Evolutionary conservation across 768 basidiomycete species (phyloP), one percentile per base, ranked within the genome.

Genomic region (Tulasnella sp.): DNA sequence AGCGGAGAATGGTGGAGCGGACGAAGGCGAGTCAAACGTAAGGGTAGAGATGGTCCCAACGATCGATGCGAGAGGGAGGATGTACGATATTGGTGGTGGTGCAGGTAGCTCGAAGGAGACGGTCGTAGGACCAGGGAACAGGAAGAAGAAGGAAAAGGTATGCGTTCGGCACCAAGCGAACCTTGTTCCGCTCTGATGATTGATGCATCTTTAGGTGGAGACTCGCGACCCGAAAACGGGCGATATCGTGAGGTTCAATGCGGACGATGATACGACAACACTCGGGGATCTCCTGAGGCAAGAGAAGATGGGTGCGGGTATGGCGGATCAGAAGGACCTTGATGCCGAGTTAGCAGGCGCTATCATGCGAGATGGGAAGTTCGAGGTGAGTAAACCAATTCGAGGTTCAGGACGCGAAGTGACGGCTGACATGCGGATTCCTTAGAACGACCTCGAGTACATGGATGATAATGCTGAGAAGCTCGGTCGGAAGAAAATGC

Each of bases 401-500:
- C 47, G 26, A 36, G 6, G 73, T 69, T 22, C 47, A 39, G 32
- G 65, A 36, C 8, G 52, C 22, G 52, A 29, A n/a, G n/a, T n/a
- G n/a, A n/a, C n/a, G n/a, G n/a, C n/a, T n/a, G n/a, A n/a, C n/a
- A 16, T n/a, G n/a, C n/a, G n/a, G n/a, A n/a, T 47, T 71, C 47
- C 11, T 73, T 71, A 94, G 90, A 90, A 90, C 75, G 87, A 95
- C 76, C 82, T 95, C 37, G 97, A 98, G 62, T 98, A 98, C 76
- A 90, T 97, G 75, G 97, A 99, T 75, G 97, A 98, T 75, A 96
- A 98, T 78, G 95, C 94, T 0, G 96, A 96, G 77, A 90, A 89
- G 75, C 84, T 98, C 0, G 93, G 92, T 42, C 84, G 95, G 71
- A 89, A 94, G 80, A 98, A 96, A 81, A 95, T 98, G 92, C 91